phyloP scores from a whole-genome alignment of 371 early-diverging fungal genomes.

The Mycotypha africana region DNA sequence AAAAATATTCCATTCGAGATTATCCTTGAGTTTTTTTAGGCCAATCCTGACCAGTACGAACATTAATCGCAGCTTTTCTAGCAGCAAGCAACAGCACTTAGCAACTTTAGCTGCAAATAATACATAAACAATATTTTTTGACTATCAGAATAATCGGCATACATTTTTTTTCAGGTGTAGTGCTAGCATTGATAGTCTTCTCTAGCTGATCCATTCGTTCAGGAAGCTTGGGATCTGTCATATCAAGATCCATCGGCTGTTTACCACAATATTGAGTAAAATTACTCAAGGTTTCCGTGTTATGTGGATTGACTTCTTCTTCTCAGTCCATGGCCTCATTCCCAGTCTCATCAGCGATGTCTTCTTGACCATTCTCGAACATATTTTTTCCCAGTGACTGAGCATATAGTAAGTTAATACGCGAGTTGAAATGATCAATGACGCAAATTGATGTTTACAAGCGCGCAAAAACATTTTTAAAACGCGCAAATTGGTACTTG shows the following conservation, averaged over 20 bases:
- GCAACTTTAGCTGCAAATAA: conserved; percentile 1
- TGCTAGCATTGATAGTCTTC: too few species aligned
- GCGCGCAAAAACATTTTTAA: too few species aligned
- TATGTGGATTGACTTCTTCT: conserved; percentile 7
- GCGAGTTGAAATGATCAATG: too few species aligned
- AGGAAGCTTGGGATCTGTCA: conserved; percentile 2
- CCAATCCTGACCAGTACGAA: conserved; percentile 1
- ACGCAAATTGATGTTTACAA: too few species aligned
- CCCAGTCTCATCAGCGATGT: conserved; percentile 8
- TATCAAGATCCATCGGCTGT: conserved; percentile 5
- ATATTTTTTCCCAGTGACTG: too few species aligned
- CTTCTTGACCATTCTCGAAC: conserved; percentile 4
- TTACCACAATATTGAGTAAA: conserved; percentile 11
- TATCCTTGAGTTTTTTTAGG: background rate
- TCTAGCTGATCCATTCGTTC: too few species aligned
- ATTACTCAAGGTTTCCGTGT: background rate
- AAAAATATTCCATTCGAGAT: conserved; percentile 3
- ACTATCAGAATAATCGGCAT: conserved; percentile 3
- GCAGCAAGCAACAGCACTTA: conserved; percentile 1
- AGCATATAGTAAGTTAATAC: too few species aligned
- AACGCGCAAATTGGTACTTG: too few species aligned
- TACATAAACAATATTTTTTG: conserved; percentile 4
- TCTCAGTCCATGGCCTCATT: conserved; percentile 10
- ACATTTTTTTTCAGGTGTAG: too few species aligned
- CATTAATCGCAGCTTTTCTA: background rate